phyloP scores from a whole-genome alignment of 139 green algal species.

The Gonium pectorale region DNA sequence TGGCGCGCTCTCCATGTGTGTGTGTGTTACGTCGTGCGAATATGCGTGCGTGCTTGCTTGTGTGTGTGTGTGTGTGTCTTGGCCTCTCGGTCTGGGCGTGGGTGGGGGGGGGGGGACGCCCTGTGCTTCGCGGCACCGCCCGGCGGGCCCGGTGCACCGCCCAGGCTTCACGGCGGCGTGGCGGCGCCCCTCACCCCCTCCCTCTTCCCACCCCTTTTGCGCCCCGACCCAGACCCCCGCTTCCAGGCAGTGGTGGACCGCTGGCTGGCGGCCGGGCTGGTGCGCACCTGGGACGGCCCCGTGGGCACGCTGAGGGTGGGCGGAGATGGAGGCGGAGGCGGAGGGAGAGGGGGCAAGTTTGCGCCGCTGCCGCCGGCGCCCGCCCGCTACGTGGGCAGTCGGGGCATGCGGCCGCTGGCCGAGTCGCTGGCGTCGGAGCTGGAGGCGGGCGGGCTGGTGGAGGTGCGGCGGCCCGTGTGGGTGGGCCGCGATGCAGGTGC shows the following conservation, averaged over 20 bases:
- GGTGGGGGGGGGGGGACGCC: too few relatives aligned
- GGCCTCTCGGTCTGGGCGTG: too few relatives aligned
- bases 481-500: conserved; percentile 64
- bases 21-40: too few relatives aligned
- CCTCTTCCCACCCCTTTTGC: background rate
- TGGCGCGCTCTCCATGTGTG: too few relatives aligned
- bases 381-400: conserved; percentile 60
- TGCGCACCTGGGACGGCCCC: conserved; percentile 66
- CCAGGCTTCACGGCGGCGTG: too few relatives aligned
- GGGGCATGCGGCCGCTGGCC: conserved; percentile 74
- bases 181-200: background rate
- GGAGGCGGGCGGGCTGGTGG: background rate
- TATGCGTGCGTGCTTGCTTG: too few relatives aligned
- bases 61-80: too few relatives aligned
- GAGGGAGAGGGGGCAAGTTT: conserved; percentile 59
- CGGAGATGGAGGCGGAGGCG: too few relatives aligned
- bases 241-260: conserved; percentile 58
- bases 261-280: conserved; percentile 62
- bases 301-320: conserved; percentile 53
- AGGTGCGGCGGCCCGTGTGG: conserved; percentile 72
- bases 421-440: conserved; percentile 60
- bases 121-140: too few relatives aligned
- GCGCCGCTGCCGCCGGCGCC: conserved; percentile 26
- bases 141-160: too few relatives aligned
- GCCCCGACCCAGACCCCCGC: conserved; percentile 40